Base-by-base conservation (phyloP, 495 filamentous ascomycete genomes). In the Penicillium ucsense region DNA sequence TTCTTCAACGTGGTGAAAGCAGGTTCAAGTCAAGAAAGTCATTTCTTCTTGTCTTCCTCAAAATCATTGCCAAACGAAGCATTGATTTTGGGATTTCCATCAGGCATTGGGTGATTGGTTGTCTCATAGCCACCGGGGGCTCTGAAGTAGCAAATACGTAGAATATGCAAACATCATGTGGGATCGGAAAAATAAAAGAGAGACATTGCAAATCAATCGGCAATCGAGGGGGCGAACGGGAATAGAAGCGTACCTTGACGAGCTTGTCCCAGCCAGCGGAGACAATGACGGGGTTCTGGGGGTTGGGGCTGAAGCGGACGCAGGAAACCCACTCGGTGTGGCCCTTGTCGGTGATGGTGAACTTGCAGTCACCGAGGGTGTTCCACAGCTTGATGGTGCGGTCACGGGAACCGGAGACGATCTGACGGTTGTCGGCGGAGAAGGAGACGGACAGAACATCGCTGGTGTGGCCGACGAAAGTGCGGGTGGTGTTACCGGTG, bases 81-180 rank as follows among this genome's bases (percentile, higher is more conserved):
- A 35, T 57, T 59, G 45, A 42, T 37, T 33, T 58, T 12, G 29
- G 41, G 41, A 33, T 32, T 52, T 67, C 66, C 70, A 86, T 98
- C 92, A 98, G 92, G 78, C 85, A 79, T 70, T 60, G 70, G 86
- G 88, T 92, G 87, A 81, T 54, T 75, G 67, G 74, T 95, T 84
- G 86, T 99, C 94, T 99, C 92, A 99, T 95, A 65, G 88, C 88
- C 80, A 53, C 56, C 51, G 61, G 71, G 76, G 80, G 85, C 89
- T 99, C 92, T 95, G 94, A 99, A 99, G 92, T 99, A 99, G 92
- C 92, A 97, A 99, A 97, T 99, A 99, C 89, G 89, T 91, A 71
- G 66, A 61, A 77, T 82, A 83, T 82, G 80, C 79, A 80, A 87
- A 75, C 92, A 98, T 98, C 92, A 86, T 95, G 61, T 77, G 75